These are phyloP conservation scores for Amorphotheca resinae DNA, from an alignment of 495 filamentous ascomycete species.

Conservation along the genomic window DNA sequence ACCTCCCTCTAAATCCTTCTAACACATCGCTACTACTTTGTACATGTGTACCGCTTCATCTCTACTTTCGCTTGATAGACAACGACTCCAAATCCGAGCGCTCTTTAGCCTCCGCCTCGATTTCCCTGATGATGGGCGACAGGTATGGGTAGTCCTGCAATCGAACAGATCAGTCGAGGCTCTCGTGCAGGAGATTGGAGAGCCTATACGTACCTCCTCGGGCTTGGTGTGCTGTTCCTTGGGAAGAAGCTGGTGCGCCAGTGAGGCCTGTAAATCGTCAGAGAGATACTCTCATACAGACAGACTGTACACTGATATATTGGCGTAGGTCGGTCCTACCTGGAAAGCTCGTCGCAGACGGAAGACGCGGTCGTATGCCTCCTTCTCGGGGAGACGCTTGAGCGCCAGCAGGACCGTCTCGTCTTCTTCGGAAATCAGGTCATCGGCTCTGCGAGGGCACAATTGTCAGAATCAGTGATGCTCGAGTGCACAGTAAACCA, in stretches of 20 bases:
- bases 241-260: conserved; percentile 67
- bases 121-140: conserved; percentile 65
- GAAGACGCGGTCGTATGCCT: conserved; percentile 92
- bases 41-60: conserved; percentile 1
- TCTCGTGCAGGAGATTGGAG: not conserved
- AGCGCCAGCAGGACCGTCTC: conserved; percentile 75
- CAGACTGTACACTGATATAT: too few relatives aligned
- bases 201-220: conserved; percentile 44
- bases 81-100: conserved; percentile 72
- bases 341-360: conserved; percentile 91
- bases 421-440: conserved; percentile 83
- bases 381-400: conserved; percentile 80
- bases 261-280: conserved; percentile 47
- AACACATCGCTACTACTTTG: conserved; percentile 1
- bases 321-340: too few relatives aligned
- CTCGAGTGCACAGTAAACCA: not conserved
- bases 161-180: not conserved
- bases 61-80: conserved; percentile 40
- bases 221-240: conserved; percentile 60
- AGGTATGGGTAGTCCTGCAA: conserved; percentile 70
- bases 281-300: not conserved
- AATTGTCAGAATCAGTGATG: conserved; percentile 8
- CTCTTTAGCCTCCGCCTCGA: conserved; percentile 74
- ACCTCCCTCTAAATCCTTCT: not conserved
- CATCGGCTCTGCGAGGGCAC: conserved; percentile 58